Conservation (phyloP, 306 rosid species). For the Cercis canadensis region DNA sequence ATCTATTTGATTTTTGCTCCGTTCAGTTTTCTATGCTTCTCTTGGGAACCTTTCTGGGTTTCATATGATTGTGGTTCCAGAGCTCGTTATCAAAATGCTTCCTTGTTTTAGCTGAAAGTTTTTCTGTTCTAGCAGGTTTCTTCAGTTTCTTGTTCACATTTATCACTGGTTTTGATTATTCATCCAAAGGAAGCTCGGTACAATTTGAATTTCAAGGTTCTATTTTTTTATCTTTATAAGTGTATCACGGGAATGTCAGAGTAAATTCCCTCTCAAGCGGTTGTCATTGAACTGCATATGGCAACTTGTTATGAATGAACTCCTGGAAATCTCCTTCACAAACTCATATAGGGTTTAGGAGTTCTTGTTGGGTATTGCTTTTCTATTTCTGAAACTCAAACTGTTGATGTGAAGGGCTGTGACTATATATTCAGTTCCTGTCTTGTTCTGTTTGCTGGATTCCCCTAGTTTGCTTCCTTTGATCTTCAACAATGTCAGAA, state of each 20-base stretch:
- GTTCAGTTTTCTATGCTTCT: neutral
- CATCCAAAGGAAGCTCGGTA: conserved; percentile 31
- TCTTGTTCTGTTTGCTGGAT: conserved; percentile 30
- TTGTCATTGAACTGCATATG: neutral
- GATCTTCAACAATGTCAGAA: conserved; percentile 66
- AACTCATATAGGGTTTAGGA: conserved; percentile 37
- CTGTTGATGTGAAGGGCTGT: conserved; percentile 19
- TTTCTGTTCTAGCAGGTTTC: neutral
- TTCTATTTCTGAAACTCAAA: conserved; percentile 20
- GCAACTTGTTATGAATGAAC: neutral
- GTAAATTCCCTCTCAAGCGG: neutral
- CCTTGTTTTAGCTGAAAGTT: conserved; percentile 28
- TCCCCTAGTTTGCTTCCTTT: conserved; percentile 14
- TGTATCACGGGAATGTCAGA: conserved; percentile 11
- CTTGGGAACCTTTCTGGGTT: conserved; percentile 13
- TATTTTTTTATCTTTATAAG: neutral
- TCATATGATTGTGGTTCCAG: neutral
- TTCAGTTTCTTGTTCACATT: conserved; percentile 31
- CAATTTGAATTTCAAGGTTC: conserved; percentile 40
- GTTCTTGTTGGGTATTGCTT: conserved; percentile 24
- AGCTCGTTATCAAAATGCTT: neutral
- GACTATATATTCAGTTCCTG: conserved; percentile 23
- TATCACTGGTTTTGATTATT: conserved; percentile 35
- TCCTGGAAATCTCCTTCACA: conserved; percentile 32
- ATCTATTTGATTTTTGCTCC: neutral